These are phyloP conservation scores for Lasiodiplodia gonubiensis DNA, from an alignment of 2,329 filamentous ascomycete species.

Conservation along the genomic window DNA sequence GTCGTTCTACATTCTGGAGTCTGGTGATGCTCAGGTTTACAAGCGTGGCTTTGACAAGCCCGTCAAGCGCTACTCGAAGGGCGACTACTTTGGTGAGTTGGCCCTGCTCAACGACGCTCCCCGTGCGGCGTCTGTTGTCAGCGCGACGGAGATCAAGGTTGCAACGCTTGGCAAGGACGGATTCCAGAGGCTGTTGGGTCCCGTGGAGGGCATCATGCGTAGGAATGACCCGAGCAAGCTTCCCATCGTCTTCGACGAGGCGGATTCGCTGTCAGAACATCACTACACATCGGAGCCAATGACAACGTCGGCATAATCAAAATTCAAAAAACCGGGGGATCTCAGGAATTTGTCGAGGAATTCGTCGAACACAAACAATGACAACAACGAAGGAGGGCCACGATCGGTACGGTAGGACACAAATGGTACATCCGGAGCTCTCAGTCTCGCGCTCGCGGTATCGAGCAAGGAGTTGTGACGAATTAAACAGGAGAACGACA, in stretches of 20 bases:
- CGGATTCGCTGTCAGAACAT: constrained; percentile 63
- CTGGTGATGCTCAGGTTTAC: constrained; percentile 83
- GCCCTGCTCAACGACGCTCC: constrained; percentile 93
- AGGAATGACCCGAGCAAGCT: constrained; percentile 66
- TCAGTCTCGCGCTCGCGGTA: constrained; percentile 17
- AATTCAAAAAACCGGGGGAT: constrained; percentile 15
- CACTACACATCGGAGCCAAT: constrained; percentile 20
- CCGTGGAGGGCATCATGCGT: constrained; percentile 93
- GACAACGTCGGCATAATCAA: constrained; percentile 24
- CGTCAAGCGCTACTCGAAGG: constrained; percentile 84
- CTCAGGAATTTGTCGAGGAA: constrained; percentile 26
- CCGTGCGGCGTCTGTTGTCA: constrained; percentile 85
- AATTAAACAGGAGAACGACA: constrained; percentile 25
- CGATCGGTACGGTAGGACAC: constrained; percentile 24
- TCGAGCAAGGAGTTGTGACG: constrained; percentile 20
- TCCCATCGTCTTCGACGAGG: constrained; percentile 44
- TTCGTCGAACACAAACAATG: constrained; percentile 26
- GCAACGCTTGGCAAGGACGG: constrained; percentile 91
- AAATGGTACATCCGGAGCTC: constrained; percentile 19
- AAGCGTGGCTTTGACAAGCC: constrained; percentile 73
- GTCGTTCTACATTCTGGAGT: constrained; percentile 89
- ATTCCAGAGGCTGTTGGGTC: constrained; percentile 90
- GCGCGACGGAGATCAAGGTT: constrained; percentile 87
- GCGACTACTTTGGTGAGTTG: constrained; percentile 96
- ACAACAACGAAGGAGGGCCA: constrained; percentile 23